A percentile compares a stretch with the other conserved stretches of the same genome.
These are phyloP conservation scores for Paecilomyces sp. DNA, from an alignment of 2,329 filamentous ascomycete species.

Conservation along the genomic window DNA sequence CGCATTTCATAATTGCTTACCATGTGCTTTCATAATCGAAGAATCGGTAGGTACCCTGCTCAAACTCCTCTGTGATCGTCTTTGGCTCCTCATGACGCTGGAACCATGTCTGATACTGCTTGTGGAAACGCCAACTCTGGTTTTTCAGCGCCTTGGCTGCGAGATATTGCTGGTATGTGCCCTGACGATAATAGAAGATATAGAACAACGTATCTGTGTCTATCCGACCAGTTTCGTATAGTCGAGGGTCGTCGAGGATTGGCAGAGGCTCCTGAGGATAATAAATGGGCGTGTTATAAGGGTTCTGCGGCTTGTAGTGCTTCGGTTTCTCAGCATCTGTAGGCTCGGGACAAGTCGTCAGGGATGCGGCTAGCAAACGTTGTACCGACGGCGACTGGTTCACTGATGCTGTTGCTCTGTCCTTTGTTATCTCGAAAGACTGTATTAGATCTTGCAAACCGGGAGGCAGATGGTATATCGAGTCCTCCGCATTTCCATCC, in stretches of 20 bases:
- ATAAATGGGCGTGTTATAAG: constrained; percentile 69
- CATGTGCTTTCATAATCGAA: constrained; percentile 99
- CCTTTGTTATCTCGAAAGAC: constrained; percentile 78
- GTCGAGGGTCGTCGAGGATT: constrained; percentile 81
- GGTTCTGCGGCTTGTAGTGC: constrained; percentile 76
- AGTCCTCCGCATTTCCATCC: constrained; percentile 59
- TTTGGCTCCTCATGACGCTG: constrained; percentile 98
- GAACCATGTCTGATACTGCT: constrained; percentile 99
- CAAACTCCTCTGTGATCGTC: constrained; percentile 95
- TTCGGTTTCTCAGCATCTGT: constrained; percentile 74
- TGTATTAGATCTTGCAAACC: constrained; percentile 85
- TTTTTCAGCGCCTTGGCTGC: constrained; percentile 96
- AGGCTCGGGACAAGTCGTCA: constrained; percentile 65
- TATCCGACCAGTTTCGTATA: constrained; percentile 70
- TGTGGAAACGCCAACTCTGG: constrained; percentile 98
- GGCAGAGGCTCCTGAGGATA: constrained; percentile 89
- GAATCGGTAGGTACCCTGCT: constrained; percentile 97
- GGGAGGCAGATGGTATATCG: constrained; percentile 85
- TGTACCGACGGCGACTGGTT: constrained; percentile 59
- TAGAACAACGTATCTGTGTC: constrained; percentile 97
- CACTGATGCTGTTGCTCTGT: constrained; percentile 48
- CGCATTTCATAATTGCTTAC: constrained; percentile 47
- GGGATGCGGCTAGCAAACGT: constrained; percentile 68
- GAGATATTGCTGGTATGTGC: constrained; percentile 89
- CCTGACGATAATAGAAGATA: constrained; percentile 98